phyloP scores from a whole-genome alignment of 805 yeast species.

The Nakazawaea anatomiae region DNA sequence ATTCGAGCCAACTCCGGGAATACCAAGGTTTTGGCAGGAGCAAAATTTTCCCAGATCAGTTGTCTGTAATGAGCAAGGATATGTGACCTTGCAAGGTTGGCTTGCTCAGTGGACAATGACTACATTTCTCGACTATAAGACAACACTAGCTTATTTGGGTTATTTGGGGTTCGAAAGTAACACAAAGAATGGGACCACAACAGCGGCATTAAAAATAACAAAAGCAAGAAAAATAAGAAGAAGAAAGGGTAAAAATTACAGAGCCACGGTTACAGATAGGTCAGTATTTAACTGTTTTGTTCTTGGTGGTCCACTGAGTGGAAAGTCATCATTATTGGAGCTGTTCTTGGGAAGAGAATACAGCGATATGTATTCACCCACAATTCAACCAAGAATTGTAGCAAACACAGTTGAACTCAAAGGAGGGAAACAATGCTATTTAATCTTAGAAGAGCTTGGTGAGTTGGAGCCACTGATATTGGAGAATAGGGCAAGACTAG shows the following conservation, averaged over 20 bases:
- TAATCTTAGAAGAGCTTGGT: constrained; percentile 86
- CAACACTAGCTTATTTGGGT: constrained; percentile 83
- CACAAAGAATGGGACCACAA: constrained; percentile 23
- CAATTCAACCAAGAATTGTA: constrained; percentile 73
- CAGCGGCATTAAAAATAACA: constrained; percentile 68
- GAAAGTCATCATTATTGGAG: constrained; percentile 80
- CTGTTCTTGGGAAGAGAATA: constrained; percentile 74
- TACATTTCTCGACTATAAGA: constrained; percentile 75
- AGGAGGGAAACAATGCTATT: constrained; percentile 93
- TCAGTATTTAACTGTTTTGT: constrained; percentile 90
- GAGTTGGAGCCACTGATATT: constrained; percentile 79
- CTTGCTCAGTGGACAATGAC: constrained; percentile 98
- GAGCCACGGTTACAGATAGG: constrained; percentile 71
- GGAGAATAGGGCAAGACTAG: constrained; percentile 61
- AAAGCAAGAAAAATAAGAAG: constrained; percentile 69
- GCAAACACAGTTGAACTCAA: constrained; percentile 89
- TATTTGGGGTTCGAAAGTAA: constrained; percentile 74
- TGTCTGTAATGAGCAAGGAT: constrained; percentile 84
- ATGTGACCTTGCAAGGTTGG: constrained; percentile 96
- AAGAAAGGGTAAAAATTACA: constrained; percentile 57
- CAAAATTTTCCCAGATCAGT: constrained; percentile 82
- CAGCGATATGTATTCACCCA: constrained; percentile 70
- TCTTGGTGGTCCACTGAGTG: constrained; percentile 79
- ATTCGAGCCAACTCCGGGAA: constrained; percentile 89
- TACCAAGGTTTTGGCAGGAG: constrained; percentile 83